Base-by-base conservation (phyloP, 2,329 filamentous ascomycete genomes). In the Dactylella cylindrospora region DNA sequence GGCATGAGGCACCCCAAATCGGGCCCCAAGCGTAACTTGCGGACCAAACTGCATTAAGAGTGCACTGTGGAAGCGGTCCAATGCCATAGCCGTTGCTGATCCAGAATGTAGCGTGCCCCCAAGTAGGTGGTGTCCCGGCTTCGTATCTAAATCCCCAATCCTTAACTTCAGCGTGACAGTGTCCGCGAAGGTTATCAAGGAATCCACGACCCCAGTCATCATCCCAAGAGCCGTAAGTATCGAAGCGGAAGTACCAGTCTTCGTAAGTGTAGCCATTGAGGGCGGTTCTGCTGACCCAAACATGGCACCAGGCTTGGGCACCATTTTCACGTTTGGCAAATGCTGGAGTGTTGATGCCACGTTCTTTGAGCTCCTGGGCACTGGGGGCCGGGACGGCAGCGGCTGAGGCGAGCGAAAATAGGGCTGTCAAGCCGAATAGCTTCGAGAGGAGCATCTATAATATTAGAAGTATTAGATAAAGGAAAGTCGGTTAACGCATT, bases 121-220 rank as follows among this genome's bases (percentile, higher is more conserved):
- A 49, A 49, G 45, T 49, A 3, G 45, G 45, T 26, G 45, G 45
- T 15, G 45, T 31, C 3, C 41, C 41, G 15, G 19, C 5, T 32
- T 45, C 41, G 41, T 45, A 45, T 8, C 22, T 32, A 22, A 45
- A 45, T 20, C 12, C 7, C 41, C 41, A 45, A 3, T 45, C 29
- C 41, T 29, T 32, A 3, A 45, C 41, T n/a, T 45, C 31, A 45
- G 28, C 28, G 13, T 45, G 33, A 29, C 41, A 45, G 20, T 45
- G 31, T 3, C 41, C 41, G 13, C 41, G 41, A 12, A 45, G 31
- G 12, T 45, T 45, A 33, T 45, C 41, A 17, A 45, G 33, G 26
- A 45, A 33, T 45, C 46, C 46, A 20, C 4, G 6, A 23, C 46
- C 46, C 46, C 46, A 51, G 26, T 51, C 46, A 25, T 41, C 41